Conservation (phyloP, 2,329 filamentous ascomycete genomes). For the Trichoderma pleuroti region DNA sequence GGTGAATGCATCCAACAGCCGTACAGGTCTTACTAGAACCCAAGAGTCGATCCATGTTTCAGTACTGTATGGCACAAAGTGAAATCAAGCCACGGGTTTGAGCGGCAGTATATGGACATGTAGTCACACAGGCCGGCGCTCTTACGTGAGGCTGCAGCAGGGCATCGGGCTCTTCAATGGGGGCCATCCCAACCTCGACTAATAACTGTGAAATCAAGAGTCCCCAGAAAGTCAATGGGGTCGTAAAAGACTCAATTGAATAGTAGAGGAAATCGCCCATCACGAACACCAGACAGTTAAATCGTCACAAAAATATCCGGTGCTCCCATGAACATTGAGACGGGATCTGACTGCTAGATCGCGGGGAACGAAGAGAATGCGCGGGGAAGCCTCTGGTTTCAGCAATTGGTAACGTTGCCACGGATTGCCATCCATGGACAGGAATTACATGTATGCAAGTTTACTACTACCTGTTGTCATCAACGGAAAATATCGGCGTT, state of each 20-base stretch:
- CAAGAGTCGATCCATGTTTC: neutral
- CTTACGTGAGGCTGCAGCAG: slow-evolving; percentile 5
- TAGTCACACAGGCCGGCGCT: neutral
- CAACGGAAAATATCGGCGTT: neutral
- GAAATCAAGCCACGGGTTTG: neutral
- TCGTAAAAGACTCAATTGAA: neutral
- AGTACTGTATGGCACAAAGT: neutral
- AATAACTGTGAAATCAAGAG: neutral
- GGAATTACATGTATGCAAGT: too few species aligned
- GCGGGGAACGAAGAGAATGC: neutral
- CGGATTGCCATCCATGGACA: neutral
- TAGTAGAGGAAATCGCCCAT: neutral
- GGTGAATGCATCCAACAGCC: neutral
- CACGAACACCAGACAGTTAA: neutral
- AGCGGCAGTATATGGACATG: neutral
- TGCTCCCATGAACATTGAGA: neutral
- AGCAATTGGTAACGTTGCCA: neutral
- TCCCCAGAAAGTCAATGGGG: neutral
- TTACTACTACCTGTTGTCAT: neutral
- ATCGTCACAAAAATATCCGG: neutral
- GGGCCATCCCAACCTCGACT: neutral
- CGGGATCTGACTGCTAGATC: neutral
- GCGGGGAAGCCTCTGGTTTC: neutral
- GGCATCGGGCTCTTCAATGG: neutral
- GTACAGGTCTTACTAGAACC: neutral